Conservation (phyloP, 2,329 filamentous ascomycete genomes). For the Pseudopyricularia javanii region DNA sequence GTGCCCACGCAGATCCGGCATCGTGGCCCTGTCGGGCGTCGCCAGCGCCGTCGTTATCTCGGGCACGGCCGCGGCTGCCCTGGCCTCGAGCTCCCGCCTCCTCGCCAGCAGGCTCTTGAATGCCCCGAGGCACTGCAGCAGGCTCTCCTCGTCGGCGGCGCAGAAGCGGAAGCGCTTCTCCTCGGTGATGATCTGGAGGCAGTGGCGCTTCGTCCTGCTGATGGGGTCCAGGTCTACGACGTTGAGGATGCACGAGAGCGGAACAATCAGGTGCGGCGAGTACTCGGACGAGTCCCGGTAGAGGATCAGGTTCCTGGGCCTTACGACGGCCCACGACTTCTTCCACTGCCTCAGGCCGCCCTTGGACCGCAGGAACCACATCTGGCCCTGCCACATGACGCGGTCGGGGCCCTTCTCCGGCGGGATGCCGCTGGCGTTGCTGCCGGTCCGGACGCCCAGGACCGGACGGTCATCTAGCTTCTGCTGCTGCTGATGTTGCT, state of each 20-base stretch:
- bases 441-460: slow-evolving; percentile 38
- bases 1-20: background rate
- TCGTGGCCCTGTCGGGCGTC: background rate
- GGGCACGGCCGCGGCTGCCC: slow-evolving; percentile 21
- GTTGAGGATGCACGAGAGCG: slow-evolving; percentile 68
- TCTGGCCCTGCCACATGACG: slow-evolving; percentile 87
- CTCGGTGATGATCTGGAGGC: slow-evolving; percentile 86
- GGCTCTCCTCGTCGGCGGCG: slow-evolving; percentile 65
- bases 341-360: slow-evolving; percentile 87
- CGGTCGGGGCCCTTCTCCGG: slow-evolving; percentile 63
- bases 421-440: slow-evolving; percentile 47
- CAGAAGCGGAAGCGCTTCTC: slow-evolving; percentile 75
- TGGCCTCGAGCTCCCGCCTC: slow-evolving; percentile 49
- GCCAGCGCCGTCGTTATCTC: background rate
- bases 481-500: too few species aligned
- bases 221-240: slow-evolving; percentile 87
- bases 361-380: slow-evolving; percentile 73
- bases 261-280: slow-evolving; percentile 69
- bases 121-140: slow-evolving; percentile 77
- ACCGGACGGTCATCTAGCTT: slow-evolving; percentile 16
- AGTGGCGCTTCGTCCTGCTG: slow-evolving; percentile 72
- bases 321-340: slow-evolving; percentile 82
- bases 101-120: slow-evolving; percentile 77
- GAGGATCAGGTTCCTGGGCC: slow-evolving; percentile 70
- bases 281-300: slow-evolving; percentile 95